phyloP scores from a whole-genome alignment of 148 eudicot species.

The Chenopodium quinoa region DNA sequence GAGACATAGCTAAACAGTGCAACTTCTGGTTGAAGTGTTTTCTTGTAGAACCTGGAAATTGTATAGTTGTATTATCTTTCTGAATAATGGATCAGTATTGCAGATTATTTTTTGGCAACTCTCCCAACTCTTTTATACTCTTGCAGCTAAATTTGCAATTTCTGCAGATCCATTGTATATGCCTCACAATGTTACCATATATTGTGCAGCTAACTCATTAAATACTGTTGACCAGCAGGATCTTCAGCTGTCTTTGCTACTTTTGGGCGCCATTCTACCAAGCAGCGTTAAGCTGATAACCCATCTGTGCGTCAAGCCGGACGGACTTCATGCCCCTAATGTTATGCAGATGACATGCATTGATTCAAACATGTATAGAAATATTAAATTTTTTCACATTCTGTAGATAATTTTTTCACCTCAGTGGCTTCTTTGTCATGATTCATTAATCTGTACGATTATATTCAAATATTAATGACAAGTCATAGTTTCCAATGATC shows the following conservation, averaged over 20 bases:
- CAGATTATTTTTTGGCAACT: conserved; percentile 2
- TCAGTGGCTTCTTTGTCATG: neutral
- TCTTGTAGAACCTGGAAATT: conserved; percentile 17
- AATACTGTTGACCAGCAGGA: conserved; percentile 8
- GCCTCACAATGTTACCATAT: neutral
- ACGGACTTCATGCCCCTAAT: neutral
- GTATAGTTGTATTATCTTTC: conserved; percentile 23
- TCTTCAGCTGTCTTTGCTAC: neutral
- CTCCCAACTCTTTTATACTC: neutral
- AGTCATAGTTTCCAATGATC: conserved; percentile 3
- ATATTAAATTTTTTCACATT: neutral
- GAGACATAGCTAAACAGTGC: conserved; percentile 18
- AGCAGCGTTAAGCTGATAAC: neutral
- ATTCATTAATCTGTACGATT: conserved; percentile 1
- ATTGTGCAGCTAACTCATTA: conserved; percentile 9
- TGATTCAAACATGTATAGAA: neutral
- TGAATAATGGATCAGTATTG: conserved; percentile 13
- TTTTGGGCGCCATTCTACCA: neutral
- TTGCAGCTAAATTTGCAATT: neutral
- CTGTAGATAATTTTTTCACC: neutral
- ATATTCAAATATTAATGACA: conserved; percentile 4
- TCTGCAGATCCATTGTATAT: neutral
- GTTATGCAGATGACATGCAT: neutral
- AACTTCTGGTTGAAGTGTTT: conserved; percentile 22
- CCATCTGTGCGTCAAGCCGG: neutral